Percentiles rank a stretch among this genome's conserved stretches.
Conservation (phyloP, 768 basidiomycete species). For the Leccinum imitatum region DNA sequence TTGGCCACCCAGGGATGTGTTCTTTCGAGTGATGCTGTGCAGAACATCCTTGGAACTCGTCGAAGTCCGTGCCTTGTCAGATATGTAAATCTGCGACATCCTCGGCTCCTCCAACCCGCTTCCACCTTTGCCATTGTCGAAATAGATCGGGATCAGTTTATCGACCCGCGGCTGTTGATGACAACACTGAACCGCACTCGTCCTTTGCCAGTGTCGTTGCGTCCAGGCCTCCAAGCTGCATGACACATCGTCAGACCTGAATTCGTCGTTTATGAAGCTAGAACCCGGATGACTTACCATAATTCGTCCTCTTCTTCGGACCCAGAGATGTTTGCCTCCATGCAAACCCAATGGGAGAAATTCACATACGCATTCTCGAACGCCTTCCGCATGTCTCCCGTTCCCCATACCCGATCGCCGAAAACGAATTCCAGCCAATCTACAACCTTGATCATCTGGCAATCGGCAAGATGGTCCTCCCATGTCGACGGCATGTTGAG, state of each 20-base stretch:
- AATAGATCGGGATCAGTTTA: not conserved
- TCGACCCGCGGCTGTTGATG: not conserved
- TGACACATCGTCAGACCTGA: not conserved
- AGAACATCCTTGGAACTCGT: not conserved
- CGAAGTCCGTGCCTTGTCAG: conserved; percentile 3
- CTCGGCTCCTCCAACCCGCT: not conserved
- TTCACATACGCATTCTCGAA: not conserved
- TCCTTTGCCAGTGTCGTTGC: not conserved
- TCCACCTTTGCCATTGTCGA: conserved; percentile 2
- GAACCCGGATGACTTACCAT: not conserved
- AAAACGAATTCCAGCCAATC: not conserved
- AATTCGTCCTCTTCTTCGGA: not conserved
- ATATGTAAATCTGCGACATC: conserved; percentile 19
- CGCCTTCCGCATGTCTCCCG: not conserved
- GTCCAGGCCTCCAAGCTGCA: not conserved
- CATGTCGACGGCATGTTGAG: not conserved
- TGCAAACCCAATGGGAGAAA: not conserved
- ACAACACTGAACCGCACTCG: not conserved
- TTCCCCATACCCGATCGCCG: not conserved
- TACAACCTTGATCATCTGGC: not conserved
- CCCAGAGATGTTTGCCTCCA: not conserved
- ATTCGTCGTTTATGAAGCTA: not conserved
- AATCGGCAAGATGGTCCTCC: not conserved
- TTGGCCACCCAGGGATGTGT: not conserved
- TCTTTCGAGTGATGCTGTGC: not conserved